A percentile compares a stretch with the other conserved stretches of the same genome.
These are phyloP conservation scores for Phlyctochytrium bullatum DNA, from an alignment of 192 early-diverging fungal genomes.

Conservation along the genomic window DNA sequence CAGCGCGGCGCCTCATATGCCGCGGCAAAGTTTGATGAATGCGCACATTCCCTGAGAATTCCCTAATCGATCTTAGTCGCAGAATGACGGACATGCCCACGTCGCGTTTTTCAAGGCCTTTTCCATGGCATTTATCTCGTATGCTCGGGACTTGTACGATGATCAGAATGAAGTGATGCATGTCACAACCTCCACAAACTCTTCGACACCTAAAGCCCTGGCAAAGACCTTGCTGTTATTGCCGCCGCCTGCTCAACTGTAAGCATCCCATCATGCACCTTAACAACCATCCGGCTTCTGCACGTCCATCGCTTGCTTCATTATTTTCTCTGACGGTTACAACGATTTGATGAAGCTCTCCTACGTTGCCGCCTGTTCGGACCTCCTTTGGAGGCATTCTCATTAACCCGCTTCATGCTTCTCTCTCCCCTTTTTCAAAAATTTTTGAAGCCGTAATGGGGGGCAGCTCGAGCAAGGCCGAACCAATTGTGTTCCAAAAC, in stretches of 20 bases:
- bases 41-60: slow-evolving; percentile 52
- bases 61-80: not conserved
- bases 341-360: too few species aligned
- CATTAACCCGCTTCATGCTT: not conserved
- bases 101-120: slow-evolving; percentile 66
- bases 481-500: not conserved
- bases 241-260: too few species aligned
- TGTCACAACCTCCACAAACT: slow-evolving; percentile 53
- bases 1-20: slow-evolving; percentile 88
- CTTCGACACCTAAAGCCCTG: slow-evolving; percentile 51
- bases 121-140: slow-evolving; percentile 86
- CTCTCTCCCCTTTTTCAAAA: not conserved
- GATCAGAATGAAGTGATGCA: not conserved
- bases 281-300: not conserved
- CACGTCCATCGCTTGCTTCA: slow-evolving; percentile 24
- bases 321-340: too few species aligned
- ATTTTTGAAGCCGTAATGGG: too few species aligned
- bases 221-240: not conserved
- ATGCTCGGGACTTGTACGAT: slow-evolving; percentile 62
- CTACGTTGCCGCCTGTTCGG: too few species aligned
- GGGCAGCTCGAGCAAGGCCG: not conserved
- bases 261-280: too few species aligned
- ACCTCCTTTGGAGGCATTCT: too few species aligned
- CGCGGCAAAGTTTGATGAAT: slow-evolving; percentile 91
- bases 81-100: slow-evolving; percentile 1